Conservation (phyloP, 345 rosid genomes). For the Gynandropsis gynandra region DNA sequence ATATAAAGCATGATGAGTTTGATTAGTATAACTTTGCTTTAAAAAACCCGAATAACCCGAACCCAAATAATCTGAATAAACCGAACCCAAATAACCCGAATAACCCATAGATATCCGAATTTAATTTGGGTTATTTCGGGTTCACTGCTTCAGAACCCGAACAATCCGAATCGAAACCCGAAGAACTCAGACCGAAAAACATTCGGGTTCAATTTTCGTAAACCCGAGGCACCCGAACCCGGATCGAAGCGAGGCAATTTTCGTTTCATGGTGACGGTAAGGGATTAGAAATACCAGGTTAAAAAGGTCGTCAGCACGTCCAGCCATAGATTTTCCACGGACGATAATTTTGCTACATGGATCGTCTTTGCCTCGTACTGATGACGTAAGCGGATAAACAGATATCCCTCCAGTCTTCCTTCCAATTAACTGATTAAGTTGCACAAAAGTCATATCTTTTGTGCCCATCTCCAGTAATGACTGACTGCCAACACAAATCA, state of each 20-base stretch:
- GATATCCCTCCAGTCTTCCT: conserved; percentile 98
- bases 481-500: conserved; percentile 46
- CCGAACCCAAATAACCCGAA: too few species aligned
- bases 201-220: too few species aligned
- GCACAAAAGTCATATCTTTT: conserved; percentile 81
- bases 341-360: conserved; percentile 79
- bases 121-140: too few species aligned
- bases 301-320: conserved; percentile 77
- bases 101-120: too few species aligned
- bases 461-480: conserved; percentile 98
- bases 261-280: not conserved
- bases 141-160: too few species aligned
- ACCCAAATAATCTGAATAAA: too few species aligned
- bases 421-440: conserved; percentile 96
- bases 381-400: conserved; percentile 85
- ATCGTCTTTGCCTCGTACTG: conserved; percentile 63
- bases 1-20: too few species aligned
- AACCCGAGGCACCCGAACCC: too few species aligned
- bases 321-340: conserved; percentile 97
- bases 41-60: too few species aligned
- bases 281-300: conserved; percentile 51
- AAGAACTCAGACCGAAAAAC: too few species aligned
- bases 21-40: too few species aligned
- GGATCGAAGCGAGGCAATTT: not conserved
- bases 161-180: too few species aligned